Evolutionary conservation across 495 filamentous ascomycete species (phyloP), one percentile per base, ranked within the genome.

Genomic region (Acidiella bohemica): DNA sequence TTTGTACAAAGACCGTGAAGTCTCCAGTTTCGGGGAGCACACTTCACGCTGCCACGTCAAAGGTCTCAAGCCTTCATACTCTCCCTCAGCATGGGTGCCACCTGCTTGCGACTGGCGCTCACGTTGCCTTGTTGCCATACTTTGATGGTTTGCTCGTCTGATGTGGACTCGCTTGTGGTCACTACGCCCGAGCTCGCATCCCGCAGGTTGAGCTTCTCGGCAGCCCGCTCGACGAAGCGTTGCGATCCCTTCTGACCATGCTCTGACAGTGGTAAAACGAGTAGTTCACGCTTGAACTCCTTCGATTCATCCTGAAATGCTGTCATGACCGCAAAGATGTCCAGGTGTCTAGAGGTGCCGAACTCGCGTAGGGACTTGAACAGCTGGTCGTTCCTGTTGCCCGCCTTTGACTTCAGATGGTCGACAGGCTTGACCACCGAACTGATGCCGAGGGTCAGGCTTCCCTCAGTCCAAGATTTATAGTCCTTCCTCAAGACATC

Each of bases 401-500:
- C 70, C 41, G 83, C 81, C 2, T 63, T 50, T 6, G 76, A 42
- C 23, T 29, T 23, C 2, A 87, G 54, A 58, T 72, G 83, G 0
- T 59, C 56, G 7, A 95, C 61, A 0, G 75, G 66, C 49, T 77
- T 78, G 20, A 87, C 75, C 4, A 81, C 67, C 9, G 74, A 74
- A 32, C 77, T 80, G 32, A 93, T 80, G 1, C 90, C 90, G 7
- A 97, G 58, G 14, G 62, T 68, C 21, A 72, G 53, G 1, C 51
- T 59, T 23, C 42, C 50, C 51, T 84, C 85, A 4, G 53, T 61
- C 86, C 87, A 97, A 41, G 80, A 71, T 61, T 97, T 97, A 60
- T 90, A 97, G 59, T 97, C 90, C 48, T 92, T 87, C 41, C 78
- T 69, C 33, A 95, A 56, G 12, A 93, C 69, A 46, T 95, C 92